phyloP scores from a whole-genome alignment of 2,329 filamentous ascomycete genomes.

The Bretziella fagacearum region DNA sequence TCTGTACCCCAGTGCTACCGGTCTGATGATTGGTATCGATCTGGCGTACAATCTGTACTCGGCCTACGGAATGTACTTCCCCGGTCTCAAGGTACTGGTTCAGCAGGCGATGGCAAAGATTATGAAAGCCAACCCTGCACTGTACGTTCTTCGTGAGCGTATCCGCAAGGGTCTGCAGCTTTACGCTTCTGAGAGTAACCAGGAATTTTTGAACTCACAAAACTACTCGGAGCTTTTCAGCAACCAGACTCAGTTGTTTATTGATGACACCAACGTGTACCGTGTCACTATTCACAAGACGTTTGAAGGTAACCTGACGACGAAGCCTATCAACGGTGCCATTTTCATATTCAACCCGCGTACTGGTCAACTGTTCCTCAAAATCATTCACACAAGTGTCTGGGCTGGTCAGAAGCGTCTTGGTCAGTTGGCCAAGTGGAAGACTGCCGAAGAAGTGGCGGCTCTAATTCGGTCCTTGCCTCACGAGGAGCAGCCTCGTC shows the following conservation, averaged over 20 bases:
- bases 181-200: constrained; percentile 95
- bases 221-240: constrained; percentile 99
- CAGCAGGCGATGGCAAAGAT: constrained; percentile 99
- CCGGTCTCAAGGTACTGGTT: constrained; percentile 81
- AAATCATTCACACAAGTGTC: constrained; percentile 98
- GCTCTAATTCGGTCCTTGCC: constrained; percentile 89
- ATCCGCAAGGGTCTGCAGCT: constrained; percentile 96
- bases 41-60: constrained; percentile 97
- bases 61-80: constrained; percentile 97
- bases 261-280: constrained; percentile 98
- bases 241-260: constrained; percentile 97
- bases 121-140: constrained; percentile 96
- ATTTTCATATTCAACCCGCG: constrained; percentile 99
- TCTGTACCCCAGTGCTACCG: constrained; percentile 94
- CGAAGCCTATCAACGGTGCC: constrained; percentile 96
- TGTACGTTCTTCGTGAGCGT: constrained; percentile 93
- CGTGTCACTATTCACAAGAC: constrained; percentile 99
- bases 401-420: constrained; percentile 99
- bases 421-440: constrained; percentile 96
- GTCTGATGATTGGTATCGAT: constrained; percentile 95
- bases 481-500: constrained; percentile 96
- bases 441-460: constrained; percentile 98
- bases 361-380: constrained; percentile 91
- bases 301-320: constrained; percentile 96
- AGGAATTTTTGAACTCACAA: constrained; percentile 97